A percentile compares a stretch with the other conserved stretches of the same genome.
These are phyloP conservation scores for Phytomonas sp. DNA, from an alignment of 208 protist species.

Conservation along the genomic window DNA sequence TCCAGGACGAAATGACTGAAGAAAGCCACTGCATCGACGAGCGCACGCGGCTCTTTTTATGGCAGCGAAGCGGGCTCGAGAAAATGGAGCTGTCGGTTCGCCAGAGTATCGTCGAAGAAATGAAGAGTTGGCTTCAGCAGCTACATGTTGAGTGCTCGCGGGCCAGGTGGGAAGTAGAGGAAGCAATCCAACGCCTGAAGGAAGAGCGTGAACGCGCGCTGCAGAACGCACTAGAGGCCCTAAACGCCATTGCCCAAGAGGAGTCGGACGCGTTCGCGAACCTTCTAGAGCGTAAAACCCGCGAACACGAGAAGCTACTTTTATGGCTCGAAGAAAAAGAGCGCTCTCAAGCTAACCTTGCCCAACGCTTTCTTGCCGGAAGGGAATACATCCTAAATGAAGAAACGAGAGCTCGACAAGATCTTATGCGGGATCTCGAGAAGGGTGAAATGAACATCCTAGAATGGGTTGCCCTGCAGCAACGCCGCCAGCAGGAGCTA, in stretches of 20 bases:
- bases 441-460: neutral
- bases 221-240: neutral
- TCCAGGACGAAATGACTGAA: neutral
- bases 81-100: neutral
- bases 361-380: neutral
- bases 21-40: neutral
- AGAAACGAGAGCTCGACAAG: neutral
- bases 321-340: neutral
- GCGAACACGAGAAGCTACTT: neutral
- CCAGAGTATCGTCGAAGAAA: neutral
- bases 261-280: neutral
- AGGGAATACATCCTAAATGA: neutral
- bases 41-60: neutral
- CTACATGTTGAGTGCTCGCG: neutral
- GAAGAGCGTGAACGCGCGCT: neutral
- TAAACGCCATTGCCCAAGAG: neutral
- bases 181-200: neutral
- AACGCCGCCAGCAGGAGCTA: slow-evolving; percentile 8
- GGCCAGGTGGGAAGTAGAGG: neutral
- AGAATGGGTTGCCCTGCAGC: neutral
- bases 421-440: neutral
- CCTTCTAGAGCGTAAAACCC: neutral
- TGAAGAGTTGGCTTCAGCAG: neutral
- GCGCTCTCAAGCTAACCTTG: neutral
- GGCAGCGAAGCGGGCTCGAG: neutral